Conservation (phyloP, 306 rosid genomes). For the cucumber (Cucumis sativus) region DNA sequence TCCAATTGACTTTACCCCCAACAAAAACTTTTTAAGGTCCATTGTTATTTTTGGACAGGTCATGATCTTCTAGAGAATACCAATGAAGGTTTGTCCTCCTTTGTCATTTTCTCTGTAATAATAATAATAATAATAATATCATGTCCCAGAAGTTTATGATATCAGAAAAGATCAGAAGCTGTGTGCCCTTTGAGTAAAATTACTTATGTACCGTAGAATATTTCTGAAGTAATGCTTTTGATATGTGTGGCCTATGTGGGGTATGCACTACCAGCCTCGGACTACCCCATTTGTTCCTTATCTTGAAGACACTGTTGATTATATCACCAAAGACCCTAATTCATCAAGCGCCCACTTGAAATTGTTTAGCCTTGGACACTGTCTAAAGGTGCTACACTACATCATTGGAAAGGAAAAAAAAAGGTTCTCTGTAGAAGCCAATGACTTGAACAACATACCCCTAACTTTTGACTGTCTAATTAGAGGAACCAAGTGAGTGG, state of each 20-base stretch:
- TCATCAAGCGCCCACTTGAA: neutral
- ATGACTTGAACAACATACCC: neutral
- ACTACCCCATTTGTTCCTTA: neutral
- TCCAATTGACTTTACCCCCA: too few relatives aligned
- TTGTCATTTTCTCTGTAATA: neutral
- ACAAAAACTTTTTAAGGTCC: neutral
- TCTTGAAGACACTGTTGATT: neutral
- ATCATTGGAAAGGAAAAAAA: neutral
- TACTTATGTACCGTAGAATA: neutral
- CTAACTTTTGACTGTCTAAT: neutral
- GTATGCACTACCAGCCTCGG: neutral
- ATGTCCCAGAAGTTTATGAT: neutral
- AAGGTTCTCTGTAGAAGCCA: neutral
- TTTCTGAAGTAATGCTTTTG: neutral
- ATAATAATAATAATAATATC: neutral
- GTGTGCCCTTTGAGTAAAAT: neutral
- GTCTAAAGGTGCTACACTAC: neutral
- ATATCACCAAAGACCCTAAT: slow-evolving; percentile 4
- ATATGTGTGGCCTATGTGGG: neutral
- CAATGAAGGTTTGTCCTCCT: neutral
- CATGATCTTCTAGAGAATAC: neutral
- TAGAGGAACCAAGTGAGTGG: neutral
- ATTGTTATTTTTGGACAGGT: neutral
- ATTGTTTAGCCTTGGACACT: neutral
- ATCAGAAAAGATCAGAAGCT: neutral